Evolutionary conservation across 179 eudicot genomes (phyloP).

Genomic region (Drosera spatulata): DNA sequence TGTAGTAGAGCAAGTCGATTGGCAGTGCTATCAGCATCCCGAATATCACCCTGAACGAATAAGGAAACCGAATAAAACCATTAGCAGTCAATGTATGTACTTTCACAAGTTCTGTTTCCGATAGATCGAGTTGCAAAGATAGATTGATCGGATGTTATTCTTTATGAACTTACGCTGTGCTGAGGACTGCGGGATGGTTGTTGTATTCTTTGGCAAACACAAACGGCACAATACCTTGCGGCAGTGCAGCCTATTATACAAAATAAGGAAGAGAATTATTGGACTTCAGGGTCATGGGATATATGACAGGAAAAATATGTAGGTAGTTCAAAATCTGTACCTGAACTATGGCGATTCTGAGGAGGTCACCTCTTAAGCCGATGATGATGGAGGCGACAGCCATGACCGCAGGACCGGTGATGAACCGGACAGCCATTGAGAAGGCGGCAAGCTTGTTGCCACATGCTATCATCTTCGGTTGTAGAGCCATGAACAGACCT

Average conservation of each 20-base stretch:
- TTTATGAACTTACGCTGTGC: conserved; percentile 12
- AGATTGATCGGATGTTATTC: background rate
- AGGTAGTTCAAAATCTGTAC: background rate
- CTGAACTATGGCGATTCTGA: conserved; percentile 13
- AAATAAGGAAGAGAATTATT: background rate
- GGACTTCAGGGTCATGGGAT: too few species aligned
- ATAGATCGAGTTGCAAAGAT: too few species aligned
- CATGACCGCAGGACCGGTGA: conserved; percentile 1
- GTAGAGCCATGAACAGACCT: too few species aligned
- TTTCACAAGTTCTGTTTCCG: too few species aligned
- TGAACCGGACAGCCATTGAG: too few species aligned
- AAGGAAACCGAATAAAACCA: background rate
- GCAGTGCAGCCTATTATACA: conserved; percentile 10
- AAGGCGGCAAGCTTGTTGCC: too few species aligned
- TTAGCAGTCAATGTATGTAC: background rate
- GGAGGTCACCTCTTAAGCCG: conserved; percentile 13
- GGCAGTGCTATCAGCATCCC: conserved; percentile 15
- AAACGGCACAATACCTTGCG: conserved; percentile 8
- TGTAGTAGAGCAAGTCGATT: conserved; percentile 10
- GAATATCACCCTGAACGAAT: conserved; percentile 8
- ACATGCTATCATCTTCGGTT: too few species aligned
- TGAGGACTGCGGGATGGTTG: conserved; percentile 12
- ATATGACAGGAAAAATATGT: too few species aligned
- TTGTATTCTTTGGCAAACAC: conserved; percentile 5
- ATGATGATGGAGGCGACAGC: conserved; percentile 10